Base-by-base conservation (phyloP, 768 basidiomycete genomes). In the Sutorius australiensis region DNA sequence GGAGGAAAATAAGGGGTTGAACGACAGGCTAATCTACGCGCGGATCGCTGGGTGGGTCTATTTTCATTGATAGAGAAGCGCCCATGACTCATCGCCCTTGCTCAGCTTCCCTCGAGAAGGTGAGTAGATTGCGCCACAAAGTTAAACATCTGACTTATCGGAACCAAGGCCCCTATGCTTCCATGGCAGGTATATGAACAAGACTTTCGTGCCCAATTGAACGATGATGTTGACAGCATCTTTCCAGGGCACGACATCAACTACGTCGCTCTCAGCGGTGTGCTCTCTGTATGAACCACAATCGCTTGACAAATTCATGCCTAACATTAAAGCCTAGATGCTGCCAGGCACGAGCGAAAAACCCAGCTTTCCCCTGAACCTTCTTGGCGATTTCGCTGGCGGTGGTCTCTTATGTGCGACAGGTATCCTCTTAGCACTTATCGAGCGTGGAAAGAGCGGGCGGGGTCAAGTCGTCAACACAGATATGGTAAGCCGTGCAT, bases 351-450 rank as follows among this genome's bases (percentile, higher is more conserved):
- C 75, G 1, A 61, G 63, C 19, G 80, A 79, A 11, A 86, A 84
- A 58, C 90, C 90, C 0, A 70, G 68, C 33, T 87, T 86, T 52
- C 91, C 90, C 8, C 67, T 87, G 38, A 92, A 93, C 61, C 63
- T 92, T 13, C 75, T 92, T 6, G 89, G 83, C 11, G 91, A 92
- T 62, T 92, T 92, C 67, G 91, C 86, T 1, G 90, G 89, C 3
- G 90, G 90, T 5, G 89, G 89, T 7, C 66, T 89, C 28, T 77
- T 81, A 55, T 89, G 86, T 55, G 87, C 79, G 0, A 66, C 82
- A 24, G 88, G 89, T 6, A 83, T 92, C 47, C 75, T 93, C 11
- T 75, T 91, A 7, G 90, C 91, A 0, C 72, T 93, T 12, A 62
- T 89, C 31, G 86, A 89, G 57, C 80, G 89, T 42, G 73, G 70